Base-by-base conservation (phyloP, 306 rosid genomes). In the Begonia fuchsioides region DNA sequence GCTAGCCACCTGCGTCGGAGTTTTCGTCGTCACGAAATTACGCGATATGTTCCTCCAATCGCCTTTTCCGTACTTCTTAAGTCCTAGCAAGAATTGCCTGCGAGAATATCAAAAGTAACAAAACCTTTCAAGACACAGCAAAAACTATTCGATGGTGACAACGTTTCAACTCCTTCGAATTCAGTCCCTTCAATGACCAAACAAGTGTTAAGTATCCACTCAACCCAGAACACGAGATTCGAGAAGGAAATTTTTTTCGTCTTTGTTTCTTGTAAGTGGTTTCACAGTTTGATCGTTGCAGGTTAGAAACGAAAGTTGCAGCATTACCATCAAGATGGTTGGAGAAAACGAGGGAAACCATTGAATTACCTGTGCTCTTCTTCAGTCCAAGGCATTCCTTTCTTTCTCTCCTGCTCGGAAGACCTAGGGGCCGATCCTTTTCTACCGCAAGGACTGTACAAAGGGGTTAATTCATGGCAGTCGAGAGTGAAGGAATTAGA, bases 81-180 rank as follows among this genome's bases (percentile, higher is more conserved):
- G 44, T 10, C 49, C 49, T 18, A 45, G n/a, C 49, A 45, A 15
- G 17, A 45, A 45, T 45, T 45, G 49, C 17, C 49, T 45, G 49
- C 3, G 5, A 3, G 6, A n/a, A n/a, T n/a, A n/a, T n/a, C n/a
- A n/a, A n/a, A n/a, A n/a, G n/a, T n/a, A n/a, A n/a, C n/a, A n/a
- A n/a, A n/a, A n/a, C n/a, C n/a, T n/a, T n/a, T n/a, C n/a, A n/a
- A n/a, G n/a, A n/a, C n/a, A n/a, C n/a, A n/a, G n/a, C n/a, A n/a
- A n/a, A n/a, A n/a, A n/a, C n/a, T n/a, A n/a, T n/a, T n/a, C n/a
- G n/a, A n/a, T n/a, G n/a, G n/a, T 26, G 6, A 26, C 32, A 26
- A 26, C 32, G 6, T 26, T 26, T 26, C 32, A 26, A 26, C 32
- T 3, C 3, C 32, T 26, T 26, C 6, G 2, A 26, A 26, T 26